Evolutionary conservation across 306 rosid genomes (phyloP).

Genomic region (Lathyrus sativus): DNA sequence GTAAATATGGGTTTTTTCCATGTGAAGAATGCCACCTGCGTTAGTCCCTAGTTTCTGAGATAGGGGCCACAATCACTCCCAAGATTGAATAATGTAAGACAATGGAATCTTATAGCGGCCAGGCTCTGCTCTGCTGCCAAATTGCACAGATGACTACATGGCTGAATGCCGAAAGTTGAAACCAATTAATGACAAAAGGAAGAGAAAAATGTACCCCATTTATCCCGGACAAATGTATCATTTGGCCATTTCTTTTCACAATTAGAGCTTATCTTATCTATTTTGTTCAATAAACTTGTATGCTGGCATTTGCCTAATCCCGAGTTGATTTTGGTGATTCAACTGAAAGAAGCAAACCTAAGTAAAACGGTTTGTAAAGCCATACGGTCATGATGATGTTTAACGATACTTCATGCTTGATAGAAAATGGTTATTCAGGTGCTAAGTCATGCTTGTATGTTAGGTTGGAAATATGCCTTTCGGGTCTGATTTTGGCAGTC

Average conservation of each 20-base stretch:
- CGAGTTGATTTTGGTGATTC: conserved; percentile 26
- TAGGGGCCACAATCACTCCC: too few species aligned
- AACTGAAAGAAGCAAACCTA: conserved; percentile 4
- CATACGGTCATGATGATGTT: conserved; percentile 1
- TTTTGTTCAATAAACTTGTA: background rate
- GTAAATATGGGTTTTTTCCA: background rate
- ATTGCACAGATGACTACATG: background rate
- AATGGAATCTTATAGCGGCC: too few species aligned
- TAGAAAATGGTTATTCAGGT: conserved; percentile 28
- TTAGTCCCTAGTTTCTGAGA: too few species aligned
- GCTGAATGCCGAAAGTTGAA: background rate
- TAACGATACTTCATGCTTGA: conserved; percentile 3
- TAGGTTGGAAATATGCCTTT: conserved; percentile 68
- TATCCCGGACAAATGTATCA: conserved; percentile 1
- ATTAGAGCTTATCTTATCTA: background rate
- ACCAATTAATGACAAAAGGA: background rate
- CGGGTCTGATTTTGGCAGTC: conserved; percentile 73
- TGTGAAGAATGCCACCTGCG: background rate
- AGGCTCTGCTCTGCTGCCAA: background rate
- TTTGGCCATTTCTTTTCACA: background rate
- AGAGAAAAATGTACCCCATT: conserved; percentile 2
- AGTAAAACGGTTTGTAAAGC: background rate
- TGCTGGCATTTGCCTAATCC: conserved; percentile 11
- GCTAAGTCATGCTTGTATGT: conserved; percentile 32
- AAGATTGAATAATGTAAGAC: too few species aligned